Percentiles rank a stretch among this genome's conserved stretches.
These are phyloP conservation scores for Metschnikowia noctiluminum DNA, from an alignment of 805 yeast species.

Conservation along the genomic window DNA sequence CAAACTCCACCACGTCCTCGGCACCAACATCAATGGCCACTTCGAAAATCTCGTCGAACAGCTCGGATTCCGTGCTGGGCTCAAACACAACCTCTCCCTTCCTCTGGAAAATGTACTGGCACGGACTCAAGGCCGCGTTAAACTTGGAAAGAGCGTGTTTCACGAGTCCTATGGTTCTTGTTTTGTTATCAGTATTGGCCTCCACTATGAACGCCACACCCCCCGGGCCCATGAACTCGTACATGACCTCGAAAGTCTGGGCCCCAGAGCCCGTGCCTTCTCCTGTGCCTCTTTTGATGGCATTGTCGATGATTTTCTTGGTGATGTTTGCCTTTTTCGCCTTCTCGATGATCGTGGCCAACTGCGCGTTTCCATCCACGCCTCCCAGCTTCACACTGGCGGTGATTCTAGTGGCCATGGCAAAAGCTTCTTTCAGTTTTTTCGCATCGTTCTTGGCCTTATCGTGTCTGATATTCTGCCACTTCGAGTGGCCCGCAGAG, in stretches of 20 bases:
- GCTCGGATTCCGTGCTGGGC: slow-evolving; percentile 29
- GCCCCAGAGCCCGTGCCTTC: slow-evolving; percentile 47
- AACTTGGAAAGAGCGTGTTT: slow-evolving; percentile 71
- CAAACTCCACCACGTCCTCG: slow-evolving; percentile 66
- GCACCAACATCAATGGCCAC: slow-evolving; percentile 73
- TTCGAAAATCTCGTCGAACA: slow-evolving; percentile 70
- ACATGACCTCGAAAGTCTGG: slow-evolving; percentile 46
- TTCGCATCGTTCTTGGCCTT: slow-evolving; percentile 89
- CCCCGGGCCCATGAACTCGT: slow-evolving; percentile 92
- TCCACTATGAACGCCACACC: slow-evolving; percentile 85
- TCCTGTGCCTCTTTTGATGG: slow-evolving; percentile 82
- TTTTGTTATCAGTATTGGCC: slow-evolving; percentile 85
- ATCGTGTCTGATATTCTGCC: slow-evolving; percentile 93
- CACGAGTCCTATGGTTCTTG: slow-evolving; percentile 72
- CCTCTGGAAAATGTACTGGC: slow-evolving; percentile 71
- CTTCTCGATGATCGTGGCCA: slow-evolving; percentile 70
- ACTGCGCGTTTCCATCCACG: slow-evolving; percentile 59
- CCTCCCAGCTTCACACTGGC: slow-evolving; percentile 73
- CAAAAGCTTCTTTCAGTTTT: slow-evolving; percentile 64
- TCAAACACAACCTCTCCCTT: slow-evolving; percentile 69
- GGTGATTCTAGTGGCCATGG: slow-evolving; percentile 69
- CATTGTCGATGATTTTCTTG: slow-evolving; percentile 82
- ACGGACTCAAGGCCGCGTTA: slow-evolving; percentile 71
- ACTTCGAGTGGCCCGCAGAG: slow-evolving; percentile 85
- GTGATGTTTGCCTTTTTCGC: slow-evolving; percentile 77